phyloP scores from a whole-genome alignment of 1,139 yeast species.

The Nakaseomyces kungkrabaensis region DNA sequence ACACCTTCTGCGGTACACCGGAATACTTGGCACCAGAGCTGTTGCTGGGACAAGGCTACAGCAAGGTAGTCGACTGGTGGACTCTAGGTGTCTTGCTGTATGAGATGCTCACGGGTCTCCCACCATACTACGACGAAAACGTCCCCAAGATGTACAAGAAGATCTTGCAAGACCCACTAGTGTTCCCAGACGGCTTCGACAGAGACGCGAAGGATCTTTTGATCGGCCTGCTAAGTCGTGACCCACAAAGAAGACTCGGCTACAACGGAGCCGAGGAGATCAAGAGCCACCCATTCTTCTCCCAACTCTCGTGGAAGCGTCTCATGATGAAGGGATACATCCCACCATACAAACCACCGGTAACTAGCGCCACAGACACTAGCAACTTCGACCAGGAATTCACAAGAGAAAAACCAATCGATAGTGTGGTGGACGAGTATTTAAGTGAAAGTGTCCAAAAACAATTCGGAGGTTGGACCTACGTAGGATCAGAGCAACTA shows the following conservation, averaged over 20 bases:
- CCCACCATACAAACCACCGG: slow-evolving; percentile 95
- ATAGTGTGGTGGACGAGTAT: slow-evolving; percentile 89
- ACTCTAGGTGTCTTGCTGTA: slow-evolving; percentile 83
- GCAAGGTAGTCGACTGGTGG: slow-evolving; percentile 96
- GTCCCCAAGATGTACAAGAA: slow-evolving; percentile 89
- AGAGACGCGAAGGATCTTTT: slow-evolving; percentile 77
- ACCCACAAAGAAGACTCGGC: slow-evolving; percentile 71
- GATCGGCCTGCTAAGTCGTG: slow-evolving; percentile 68
- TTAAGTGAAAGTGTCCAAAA: slow-evolving; percentile 83
- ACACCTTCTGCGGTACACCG: slow-evolving; percentile 93
- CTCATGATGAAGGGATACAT: slow-evolving; percentile 76
- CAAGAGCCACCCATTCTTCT: slow-evolving; percentile 78
- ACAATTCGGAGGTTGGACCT: slow-evolving; percentile 98
- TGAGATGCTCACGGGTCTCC: slow-evolving; percentile 93
- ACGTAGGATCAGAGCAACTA: slow-evolving; percentile 49
- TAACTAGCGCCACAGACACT: slow-evolving; percentile 75
- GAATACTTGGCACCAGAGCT: slow-evolving; percentile 93
- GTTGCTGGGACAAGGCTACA: slow-evolving; percentile 81
- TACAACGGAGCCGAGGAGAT: slow-evolving; percentile 77
- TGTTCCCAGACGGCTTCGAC: slow-evolving; percentile 81
- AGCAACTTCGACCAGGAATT: slow-evolving; percentile 88
- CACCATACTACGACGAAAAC: slow-evolving; percentile 91
- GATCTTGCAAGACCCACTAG: slow-evolving; percentile 76
- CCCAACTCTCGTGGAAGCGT: slow-evolving; percentile 84
- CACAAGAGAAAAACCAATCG: slow-evolving; percentile 87